Evolutionary conservation across 306 rosid genomes (phyloP).

Genomic region (Gillenia trifoliata): DNA sequence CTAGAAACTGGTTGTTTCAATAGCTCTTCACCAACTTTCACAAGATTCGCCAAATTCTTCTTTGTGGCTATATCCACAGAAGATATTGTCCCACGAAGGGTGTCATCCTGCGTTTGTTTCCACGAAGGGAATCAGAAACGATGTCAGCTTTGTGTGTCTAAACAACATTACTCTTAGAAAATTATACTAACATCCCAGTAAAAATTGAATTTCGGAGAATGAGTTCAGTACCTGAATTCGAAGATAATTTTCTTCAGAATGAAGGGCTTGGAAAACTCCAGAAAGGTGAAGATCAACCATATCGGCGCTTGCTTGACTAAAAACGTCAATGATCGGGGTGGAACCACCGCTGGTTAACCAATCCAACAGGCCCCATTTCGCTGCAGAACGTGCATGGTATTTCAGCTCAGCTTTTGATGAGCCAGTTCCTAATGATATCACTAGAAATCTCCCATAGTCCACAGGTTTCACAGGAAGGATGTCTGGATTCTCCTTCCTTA

Average conservation of each 20-base stretch:
- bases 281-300: constrained; percentile 12
- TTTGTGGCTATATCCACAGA: constrained; percentile 24
- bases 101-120: constrained; percentile 21
- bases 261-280: constrained; percentile 8
- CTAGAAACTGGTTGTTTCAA: constrained; percentile 22
- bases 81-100: constrained; percentile 7
- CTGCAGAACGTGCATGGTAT: constrained; percentile 29
- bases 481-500: background rate
- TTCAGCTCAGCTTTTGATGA: constrained; percentile 31
- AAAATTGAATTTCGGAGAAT: background rate
- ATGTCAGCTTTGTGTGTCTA: no score
- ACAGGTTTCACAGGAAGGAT: constrained; percentile 10
- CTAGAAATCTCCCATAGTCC: constrained; percentile 34
- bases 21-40: constrained; percentile 11
- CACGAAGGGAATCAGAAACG: no score
- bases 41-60: constrained; percentile 19
- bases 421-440: constrained; percentile 55
- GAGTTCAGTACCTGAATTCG: constrained; percentile 13
- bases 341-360: constrained; percentile 36
- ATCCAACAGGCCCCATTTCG: constrained; percentile 42
- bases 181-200: background rate
- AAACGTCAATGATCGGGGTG: constrained; percentile 37
- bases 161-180: background rate
- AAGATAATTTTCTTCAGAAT: constrained; percentile 12
- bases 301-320: constrained; percentile 7